Base-by-base conservation (phyloP, 1,284 basidiomycete species). In the Cyathus olla region DNA sequence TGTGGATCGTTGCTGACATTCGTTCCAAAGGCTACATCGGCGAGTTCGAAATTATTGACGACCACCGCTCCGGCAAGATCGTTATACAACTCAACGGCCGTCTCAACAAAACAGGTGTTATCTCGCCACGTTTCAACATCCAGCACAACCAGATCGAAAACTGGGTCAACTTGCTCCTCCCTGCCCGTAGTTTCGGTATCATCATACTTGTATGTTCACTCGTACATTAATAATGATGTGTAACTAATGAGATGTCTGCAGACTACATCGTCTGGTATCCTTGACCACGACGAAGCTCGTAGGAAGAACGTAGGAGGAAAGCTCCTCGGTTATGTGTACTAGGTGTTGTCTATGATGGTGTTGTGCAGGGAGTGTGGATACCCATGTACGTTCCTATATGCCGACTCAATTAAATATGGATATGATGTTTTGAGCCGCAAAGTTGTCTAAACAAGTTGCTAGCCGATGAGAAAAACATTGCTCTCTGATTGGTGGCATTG, bases 201-300 rank as follows among this genome's bases (percentile, higher is more conserved):
- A 94, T 99, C 82, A 98, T 99, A 80, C 86, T 98, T 66, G 91
- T 93, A 61, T 37, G 90, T 83, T 29, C 27, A 17, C 22, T 21
- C 59, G 46, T 49, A 60, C 24, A 17, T 53, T 55, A 46, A 31
- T 37, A 17, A 40, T n/a, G 21, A 39, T 47, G 48, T 50, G 49
- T 50, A 44, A 4, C 40, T 42, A 5, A 42, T 13, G 47, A 4
- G 10, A 27, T 49, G 8, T 29, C 28, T 29, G 24, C n/a, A 95
- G 93, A 97, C 98, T 72, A 99, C 98, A 62, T 98, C 96, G 51
- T 95, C 96, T 55, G 98, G 98, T 74, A 99, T 99, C 83, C 90
- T 99, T 80, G 97, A 99, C 85, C 98, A 99, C 83, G 96, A 98
- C 82, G 97, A 99, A 88, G 98, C 98, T 60, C 92, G 97, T 85